phyloP scores from a whole-genome alignment of 179 eudicot species.

The Vitellaria paradoxa region DNA sequence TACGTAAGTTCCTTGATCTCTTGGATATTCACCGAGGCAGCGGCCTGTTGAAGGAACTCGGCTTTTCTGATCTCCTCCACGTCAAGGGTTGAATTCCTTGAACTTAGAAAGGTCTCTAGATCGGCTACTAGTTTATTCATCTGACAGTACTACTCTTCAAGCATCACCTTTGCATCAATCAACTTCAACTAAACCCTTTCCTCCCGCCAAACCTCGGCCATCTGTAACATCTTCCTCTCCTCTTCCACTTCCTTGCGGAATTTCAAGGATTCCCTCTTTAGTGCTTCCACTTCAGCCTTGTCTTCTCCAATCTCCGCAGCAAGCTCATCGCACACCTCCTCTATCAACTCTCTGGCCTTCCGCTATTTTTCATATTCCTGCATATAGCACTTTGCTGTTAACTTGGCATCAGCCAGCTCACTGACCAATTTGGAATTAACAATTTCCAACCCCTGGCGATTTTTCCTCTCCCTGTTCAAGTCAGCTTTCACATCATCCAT shows the following conservation, averaged over 20 bases:
- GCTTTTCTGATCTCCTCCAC: too few species aligned
- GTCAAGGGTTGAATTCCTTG: too few species aligned
- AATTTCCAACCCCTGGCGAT: constrained; percentile 48
- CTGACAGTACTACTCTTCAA: too few species aligned
- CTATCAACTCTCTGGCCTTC: constrained; percentile 61
- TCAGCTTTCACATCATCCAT: constrained; percentile 59
- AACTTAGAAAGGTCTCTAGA: too few species aligned
- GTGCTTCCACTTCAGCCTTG: constrained; percentile 59
- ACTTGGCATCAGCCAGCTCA: constrained; percentile 61
- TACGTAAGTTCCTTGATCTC: too few species aligned
- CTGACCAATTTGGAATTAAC: constrained; percentile 61
- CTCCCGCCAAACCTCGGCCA: too few species aligned
- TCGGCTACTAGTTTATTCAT: too few species aligned
- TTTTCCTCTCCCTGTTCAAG: constrained; percentile 60
- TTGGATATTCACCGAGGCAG: too few species aligned
- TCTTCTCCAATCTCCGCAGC: constrained; percentile 72
- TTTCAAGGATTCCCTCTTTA: constrained; percentile 55
- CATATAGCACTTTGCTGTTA: constrained; percentile 49
- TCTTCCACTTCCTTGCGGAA: constrained; percentile 68
- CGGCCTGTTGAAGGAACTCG: too few species aligned
- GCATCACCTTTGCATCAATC: too few species aligned
- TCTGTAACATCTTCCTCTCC: constrained; percentile 81
- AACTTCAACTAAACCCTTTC: too few species aligned
- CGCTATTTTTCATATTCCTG: constrained; percentile 71
- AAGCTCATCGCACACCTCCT: constrained; percentile 70